Conservation (phyloP, 768 basidiomycete genomes). For the Sporobolomyces phaffii region DNA sequence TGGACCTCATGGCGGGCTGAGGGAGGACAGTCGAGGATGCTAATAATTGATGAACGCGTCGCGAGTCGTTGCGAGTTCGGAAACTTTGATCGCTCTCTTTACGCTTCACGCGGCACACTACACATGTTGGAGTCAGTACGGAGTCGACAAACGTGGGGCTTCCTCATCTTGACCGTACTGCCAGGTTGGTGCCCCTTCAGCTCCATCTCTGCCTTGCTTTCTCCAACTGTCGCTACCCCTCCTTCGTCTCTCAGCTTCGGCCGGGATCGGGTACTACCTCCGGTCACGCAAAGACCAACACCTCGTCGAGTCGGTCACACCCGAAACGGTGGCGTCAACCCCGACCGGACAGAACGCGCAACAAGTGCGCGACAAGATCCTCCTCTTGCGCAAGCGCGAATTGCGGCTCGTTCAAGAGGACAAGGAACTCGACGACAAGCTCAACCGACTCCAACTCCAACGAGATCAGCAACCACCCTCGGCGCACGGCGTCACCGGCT, state of each 20-base stretch:
- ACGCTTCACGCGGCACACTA: neutral
- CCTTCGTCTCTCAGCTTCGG: slow-evolving; percentile 2
- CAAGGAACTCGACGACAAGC: slow-evolving; percentile 11
- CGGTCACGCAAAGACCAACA: slow-evolving; percentile 6
- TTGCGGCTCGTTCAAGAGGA: slow-evolving; percentile 6
- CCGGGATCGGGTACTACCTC: slow-evolving; percentile 27
- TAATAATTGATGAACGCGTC: neutral
- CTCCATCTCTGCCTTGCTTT: neutral
- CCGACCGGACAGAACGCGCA: neutral
- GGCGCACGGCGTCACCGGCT: no score
- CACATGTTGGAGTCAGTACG: slow-evolving; percentile 29
- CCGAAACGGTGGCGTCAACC: neutral
- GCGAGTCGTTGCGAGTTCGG: neutral
- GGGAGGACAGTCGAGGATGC: neutral
- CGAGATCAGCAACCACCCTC: neutral
- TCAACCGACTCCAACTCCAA: neutral
- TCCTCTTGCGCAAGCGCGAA: slow-evolving; percentile 6
- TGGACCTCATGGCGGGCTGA: neutral
- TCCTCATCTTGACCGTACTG: neutral
- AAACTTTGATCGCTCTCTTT: neutral
- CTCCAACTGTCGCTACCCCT: neutral
- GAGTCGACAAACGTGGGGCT: slow-evolving; percentile 19
- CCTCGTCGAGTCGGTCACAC: slow-evolving; percentile 2
- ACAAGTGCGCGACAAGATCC: neutral
- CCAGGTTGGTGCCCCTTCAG: neutral